Evolutionary conservation across 2,329 filamentous ascomycete genomes (phyloP).

Genomic region (Didymella segeticola): DNA sequence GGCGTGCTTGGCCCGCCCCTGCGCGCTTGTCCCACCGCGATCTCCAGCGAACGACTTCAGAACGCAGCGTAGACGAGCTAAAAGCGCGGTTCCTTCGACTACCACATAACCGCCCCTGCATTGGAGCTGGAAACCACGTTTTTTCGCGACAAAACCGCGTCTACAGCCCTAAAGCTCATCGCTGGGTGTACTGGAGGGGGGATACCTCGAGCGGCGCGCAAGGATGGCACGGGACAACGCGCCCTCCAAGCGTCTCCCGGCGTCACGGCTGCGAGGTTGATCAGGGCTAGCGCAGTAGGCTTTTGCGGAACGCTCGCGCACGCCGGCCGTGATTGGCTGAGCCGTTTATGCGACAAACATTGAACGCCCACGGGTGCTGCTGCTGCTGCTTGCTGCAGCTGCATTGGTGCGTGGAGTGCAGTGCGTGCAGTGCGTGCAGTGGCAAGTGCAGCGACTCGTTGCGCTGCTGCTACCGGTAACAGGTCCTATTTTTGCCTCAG

Average conservation of each 20-base stretch:
- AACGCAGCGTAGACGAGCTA: conserved; percentile 30
- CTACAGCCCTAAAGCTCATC: conserved; percentile 37
- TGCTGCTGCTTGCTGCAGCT: conserved; percentile 1
- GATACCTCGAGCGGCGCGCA: conserved; percentile 15
- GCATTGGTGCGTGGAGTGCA: no score
- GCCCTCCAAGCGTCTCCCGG: conserved; percentile 30
- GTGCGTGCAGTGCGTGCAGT: no score
- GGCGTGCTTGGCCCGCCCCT: conserved; percentile 23
- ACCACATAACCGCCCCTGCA: conserved; percentile 33
- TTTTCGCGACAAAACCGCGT: conserved; percentile 43
- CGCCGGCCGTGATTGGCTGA: conserved; percentile 11
- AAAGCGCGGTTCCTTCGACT: conserved; percentile 37
- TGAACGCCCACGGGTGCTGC: background rate
- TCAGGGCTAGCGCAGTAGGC: conserved; percentile 32
- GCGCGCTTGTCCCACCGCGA: conserved; percentile 29
- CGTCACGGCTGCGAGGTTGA: conserved; percentile 33
- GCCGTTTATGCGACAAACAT: conserved; percentile 3
- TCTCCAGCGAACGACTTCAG: conserved; percentile 23
- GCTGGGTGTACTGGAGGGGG: conserved; percentile 34
- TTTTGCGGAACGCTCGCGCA: conserved; percentile 30
- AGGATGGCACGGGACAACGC: conserved; percentile 14
- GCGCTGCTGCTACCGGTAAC: conserved; percentile 1
- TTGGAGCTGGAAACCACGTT: conserved; percentile 35
- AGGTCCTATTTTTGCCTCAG: conserved; percentile 33
- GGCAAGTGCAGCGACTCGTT: no score